These are phyloP conservation scores for Pichia sporocuriosa DNA, from an alignment of 805 yeast species.

Conservation along the genomic window DNA sequence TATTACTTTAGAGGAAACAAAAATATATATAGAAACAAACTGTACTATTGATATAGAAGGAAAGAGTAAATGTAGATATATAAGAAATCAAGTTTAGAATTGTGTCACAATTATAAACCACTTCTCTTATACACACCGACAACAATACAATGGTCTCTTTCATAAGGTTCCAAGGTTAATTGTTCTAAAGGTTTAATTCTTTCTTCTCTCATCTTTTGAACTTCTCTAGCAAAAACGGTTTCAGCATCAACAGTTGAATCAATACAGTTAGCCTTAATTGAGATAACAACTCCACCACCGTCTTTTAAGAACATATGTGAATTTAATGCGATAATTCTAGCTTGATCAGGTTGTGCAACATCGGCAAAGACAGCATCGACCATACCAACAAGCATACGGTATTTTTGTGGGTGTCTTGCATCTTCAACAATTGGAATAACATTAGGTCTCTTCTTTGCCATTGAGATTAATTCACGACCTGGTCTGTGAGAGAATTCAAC, in stretches of 20 bases:
- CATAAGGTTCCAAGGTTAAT: slow-evolving; percentile 98
- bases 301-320: slow-evolving; percentile 97
- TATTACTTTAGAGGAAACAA: no score
- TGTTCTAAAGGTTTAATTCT: slow-evolving; percentile 98
- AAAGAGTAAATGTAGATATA: not conserved
- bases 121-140: slow-evolving; percentile 95
- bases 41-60: not conserved
- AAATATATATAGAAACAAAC: not conserved
- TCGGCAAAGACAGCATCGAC: slow-evolving; percentile 98
- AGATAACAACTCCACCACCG: slow-evolving; percentile 96
- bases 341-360: slow-evolving; percentile 99
- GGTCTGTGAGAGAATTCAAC: slow-evolving; percentile 99
- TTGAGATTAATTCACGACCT: slow-evolving; percentile 97
- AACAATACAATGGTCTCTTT: slow-evolving; percentile 99
- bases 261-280: slow-evolving; percentile 99
- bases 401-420: slow-evolving; percentile 99
- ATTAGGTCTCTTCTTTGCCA: slow-evolving; percentile 99
- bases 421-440: slow-evolving; percentile 98
- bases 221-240: slow-evolving; percentile 98
- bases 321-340: slow-evolving; percentile 98
- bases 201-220: slow-evolving; percentile 97
- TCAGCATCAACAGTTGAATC: slow-evolving; percentile 99
- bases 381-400: slow-evolving; percentile 98
- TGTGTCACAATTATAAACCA: slow-evolving; percentile 49
- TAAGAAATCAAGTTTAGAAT: no score